Percentiles rank a stretch among this genome's conserved stretches.
phyloP scores from a whole-genome alignment of 345 rosid species.

The Aquilaria malaccensis region DNA sequence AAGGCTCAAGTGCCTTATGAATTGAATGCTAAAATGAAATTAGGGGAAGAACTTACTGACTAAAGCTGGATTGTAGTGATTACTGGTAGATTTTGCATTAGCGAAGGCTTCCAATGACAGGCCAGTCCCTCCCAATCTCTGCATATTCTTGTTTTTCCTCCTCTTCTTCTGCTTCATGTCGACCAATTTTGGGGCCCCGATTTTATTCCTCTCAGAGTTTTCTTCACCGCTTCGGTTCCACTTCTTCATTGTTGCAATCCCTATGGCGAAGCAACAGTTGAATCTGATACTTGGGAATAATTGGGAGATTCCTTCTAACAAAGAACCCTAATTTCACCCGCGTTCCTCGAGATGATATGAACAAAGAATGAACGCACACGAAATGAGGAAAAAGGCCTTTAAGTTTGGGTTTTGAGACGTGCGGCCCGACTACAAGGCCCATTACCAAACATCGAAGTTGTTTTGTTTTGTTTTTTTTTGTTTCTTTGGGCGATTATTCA shows the following conservation, averaged over 20 bases:
- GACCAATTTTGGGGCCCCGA: conserved; percentile 16
- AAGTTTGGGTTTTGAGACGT: too few species aligned
- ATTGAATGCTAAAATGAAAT: conserved; percentile 15
- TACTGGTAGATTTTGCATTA: conserved; percentile 44
- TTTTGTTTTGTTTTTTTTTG: too few species aligned
- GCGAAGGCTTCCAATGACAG: conserved; percentile 85
- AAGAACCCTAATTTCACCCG: too few species aligned
- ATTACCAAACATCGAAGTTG: too few species aligned
- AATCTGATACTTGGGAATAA: too few species aligned
- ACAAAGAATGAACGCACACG: too few species aligned
- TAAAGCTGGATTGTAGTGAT: conserved; percentile 53
- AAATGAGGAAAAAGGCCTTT: too few species aligned
- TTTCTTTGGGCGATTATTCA: too few species aligned
- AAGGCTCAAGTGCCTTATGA: conserved; percentile 56
- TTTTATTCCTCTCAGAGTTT: conserved; percentile 1
- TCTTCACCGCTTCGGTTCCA: conserved; percentile 8
- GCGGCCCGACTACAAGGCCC: too few species aligned
- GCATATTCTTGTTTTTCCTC: conserved; percentile 49
- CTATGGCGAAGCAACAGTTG: background rate
- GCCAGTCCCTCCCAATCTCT: conserved; percentile 69
- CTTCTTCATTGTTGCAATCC: conserved; percentile 32
- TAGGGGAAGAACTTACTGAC: conserved; percentile 33
- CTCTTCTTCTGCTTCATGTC: conserved; percentile 18
- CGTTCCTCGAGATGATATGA: too few species aligned
- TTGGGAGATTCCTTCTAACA: too few species aligned